Evolutionary conservation across 2,329 filamentous ascomycete genomes (phyloP), one percentile per base, ranked within the genome.

Genomic region (Clonostachys chloroleuca): DNA sequence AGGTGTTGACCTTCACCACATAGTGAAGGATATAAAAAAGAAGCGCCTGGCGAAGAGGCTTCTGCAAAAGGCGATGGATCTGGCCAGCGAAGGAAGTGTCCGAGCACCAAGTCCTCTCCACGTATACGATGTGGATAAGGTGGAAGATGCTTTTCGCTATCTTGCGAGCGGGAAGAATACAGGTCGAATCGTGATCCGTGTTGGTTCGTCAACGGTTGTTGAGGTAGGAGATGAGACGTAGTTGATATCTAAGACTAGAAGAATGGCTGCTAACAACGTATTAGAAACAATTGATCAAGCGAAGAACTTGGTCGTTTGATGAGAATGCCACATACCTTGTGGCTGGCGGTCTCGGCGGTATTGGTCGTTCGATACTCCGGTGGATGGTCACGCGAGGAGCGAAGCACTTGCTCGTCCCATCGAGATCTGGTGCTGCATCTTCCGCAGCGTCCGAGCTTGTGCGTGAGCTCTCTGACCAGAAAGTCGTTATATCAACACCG

Each of bases 151-250:
- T 1, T 70, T 75, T 49, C 59, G 68, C 5, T 55, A 64, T 18
- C 65, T 75, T 55, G 66, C 69, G 44, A 53, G 53, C 5, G 66
- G 69, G 5, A 59, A 63, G 5, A 66, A 71, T 44, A 64, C 62
- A 4, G 72, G 71, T 0, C 75, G 74, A 40, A 62, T 73, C 14
- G 59, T 73, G 16, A 47, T 72, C 3, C 50, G 55, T 2, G 50
- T 61, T 14, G 44, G 48, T 5, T 13, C 46, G 16, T 49, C 52
- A 12, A 40, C 54, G 14, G 37, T 48, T 34, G 52, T 52, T 33
- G 47, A 44, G 42, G 49, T 62, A 44, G 48, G 46, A 12, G 30
- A 16, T 18, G 24, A 16, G 14, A 17, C 14, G 16, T 30, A 17
- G 16, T 9, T 42, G 14, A 16, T 4, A 30, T 14, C 16, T 4